phyloP scores from a whole-genome alignment of 2,329 filamentous ascomycete genomes.

The Paramyrothecium sp. region DNA sequence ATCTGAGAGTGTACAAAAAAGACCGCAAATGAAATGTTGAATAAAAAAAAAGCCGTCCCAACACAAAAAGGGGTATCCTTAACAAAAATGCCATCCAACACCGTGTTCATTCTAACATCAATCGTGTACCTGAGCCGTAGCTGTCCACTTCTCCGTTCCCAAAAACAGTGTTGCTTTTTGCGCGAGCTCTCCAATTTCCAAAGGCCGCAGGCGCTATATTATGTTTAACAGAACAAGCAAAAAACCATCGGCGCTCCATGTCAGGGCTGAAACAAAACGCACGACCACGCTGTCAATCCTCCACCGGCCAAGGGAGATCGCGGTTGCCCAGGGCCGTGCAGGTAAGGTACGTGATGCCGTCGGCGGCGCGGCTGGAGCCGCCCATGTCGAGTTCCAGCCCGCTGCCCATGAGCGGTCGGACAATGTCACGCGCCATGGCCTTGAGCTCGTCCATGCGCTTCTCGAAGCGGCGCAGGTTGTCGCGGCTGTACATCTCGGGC shows the following conservation, averaged over 20 bases:
- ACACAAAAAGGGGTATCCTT: constrained; percentile 20
- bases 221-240: too few relatives aligned
- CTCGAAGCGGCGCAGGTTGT: constrained; percentile 85
- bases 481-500: constrained; percentile 78
- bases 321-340: constrained; percentile 47
- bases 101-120: constrained; percentile 14
- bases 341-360: constrained; percentile 48
- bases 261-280: too few relatives aligned
- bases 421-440: constrained; percentile 74
- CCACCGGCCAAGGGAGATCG: constrained; percentile 49
- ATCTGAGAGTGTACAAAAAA: too few relatives aligned
- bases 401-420: constrained; percentile 83
- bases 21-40: constrained; percentile 1
- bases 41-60: constrained; percentile 10
- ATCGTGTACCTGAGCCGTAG: constrained; percentile 2
- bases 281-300: constrained; percentile 19
- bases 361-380: constrained; percentile 36
- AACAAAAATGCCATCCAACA: constrained; percentile 14
- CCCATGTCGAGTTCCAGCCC: constrained; percentile 75
- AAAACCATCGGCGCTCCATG: too few relatives aligned
- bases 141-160: not conserved
- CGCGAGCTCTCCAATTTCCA: too few relatives aligned
- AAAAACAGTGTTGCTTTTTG: not conserved
- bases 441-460: constrained; percentile 87
- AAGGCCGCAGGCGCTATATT: too few relatives aligned